Conservation (phyloP, 306 rosid genomes). For the barrel medic (Medicago truncatula) region MtrunA17r5.0-ANR NC_053048.1:34718001-34718500, state of each 20-base stretch:
- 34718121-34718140: slow-evolving; percentile 77
- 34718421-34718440: slow-evolving; percentile 29
- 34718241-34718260: background rate
- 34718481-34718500: too few relatives aligned
- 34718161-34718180: slow-evolving; percentile 53
- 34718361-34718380: background rate
- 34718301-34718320: slow-evolving; percentile 1
- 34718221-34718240: slow-evolving; percentile 88
- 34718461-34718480: background rate
- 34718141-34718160: slow-evolving; percentile 68
- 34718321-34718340: slow-evolving; percentile 3
- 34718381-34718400: background rate
- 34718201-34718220: slow-evolving; percentile 68
- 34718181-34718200: slow-evolving; percentile 37
- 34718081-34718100: slow-evolving; percentile 68
- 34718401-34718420: slow-evolving; percentile 10
- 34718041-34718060: slow-evolving; percentile 58
- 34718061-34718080: slow-evolving; percentile 70
- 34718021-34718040: slow-evolving; percentile 71
- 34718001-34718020: background rate
- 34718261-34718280: background rate
- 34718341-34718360: background rate
- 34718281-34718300: background rate
- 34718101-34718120: slow-evolving; percentile 70
- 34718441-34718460: background rate